Evolutionary conservation across 2,329 filamentous ascomycete genomes (phyloP), one percentile per base, ranked within the genome.

Genomic region (Alternaria solani): DNA sequence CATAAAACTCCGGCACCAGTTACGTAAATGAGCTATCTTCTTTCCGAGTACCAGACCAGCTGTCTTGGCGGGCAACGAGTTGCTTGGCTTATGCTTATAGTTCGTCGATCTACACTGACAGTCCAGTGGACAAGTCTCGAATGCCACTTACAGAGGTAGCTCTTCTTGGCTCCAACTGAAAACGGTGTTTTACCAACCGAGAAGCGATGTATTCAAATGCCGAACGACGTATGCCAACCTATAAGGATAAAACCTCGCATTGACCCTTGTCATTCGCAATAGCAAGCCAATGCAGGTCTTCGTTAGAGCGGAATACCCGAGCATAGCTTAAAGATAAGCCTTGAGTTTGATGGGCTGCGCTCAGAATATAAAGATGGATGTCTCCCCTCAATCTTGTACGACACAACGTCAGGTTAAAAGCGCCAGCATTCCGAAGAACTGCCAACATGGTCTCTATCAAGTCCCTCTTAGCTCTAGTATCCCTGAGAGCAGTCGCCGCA

Each of bases 141-240:
- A 46, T 32, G 14, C 12, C 41, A 28, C 23, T 20, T 14, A 2
- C 20, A 39, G 20, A 38, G 23, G 30, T 41, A 54, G 18, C 9
- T 23, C 12, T 23, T 55, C 49, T 55, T 58, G 51, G 55, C 20
- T n/a, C 12, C 9, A 9, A 23, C 34, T 16, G 11, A 11, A 20
- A 8, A n/a, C 16, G 20, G 23, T 18, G 16, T 16, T 32, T 20
- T 25, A 16, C 14, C 11, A 5, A 39, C n/a, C 41, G 16, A 26
- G 9, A 6, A 26, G 14, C 18, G 39, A 54, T 23, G 14, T 44
- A 25, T 5, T 14, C 7, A 11, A 2, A 49, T 36, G 47, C 26
- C 26, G 28, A 18, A 42, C 54, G 54, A 57, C 58, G 47, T 61
- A 61, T 43, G 58, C 54, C 58, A 61, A 57, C 14, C 25, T 41